phyloP scores from a whole-genome alignment of 1,284 basidiomycete genomes.

The Cutaneotrichosporon daszewskae region DNA sequence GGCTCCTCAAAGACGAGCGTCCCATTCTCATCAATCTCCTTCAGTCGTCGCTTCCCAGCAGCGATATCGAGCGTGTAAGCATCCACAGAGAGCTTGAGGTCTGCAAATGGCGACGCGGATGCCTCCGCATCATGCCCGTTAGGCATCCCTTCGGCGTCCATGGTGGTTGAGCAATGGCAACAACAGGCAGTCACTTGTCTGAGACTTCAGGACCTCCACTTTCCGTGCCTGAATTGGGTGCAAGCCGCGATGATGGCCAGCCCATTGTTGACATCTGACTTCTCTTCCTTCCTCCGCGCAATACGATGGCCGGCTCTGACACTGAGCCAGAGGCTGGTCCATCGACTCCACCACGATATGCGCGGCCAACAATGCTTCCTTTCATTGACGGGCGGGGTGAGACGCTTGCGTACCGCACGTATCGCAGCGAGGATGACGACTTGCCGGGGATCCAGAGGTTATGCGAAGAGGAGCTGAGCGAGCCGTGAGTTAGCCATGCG shows the following conservation, averaged over 20 bases:
- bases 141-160: constrained; percentile 13
- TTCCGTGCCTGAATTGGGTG: not conserved
- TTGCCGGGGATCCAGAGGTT: constrained; percentile 73
- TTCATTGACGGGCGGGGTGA: constrained; percentile 17
- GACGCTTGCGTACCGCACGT: constrained; percentile 31
- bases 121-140: not conserved
- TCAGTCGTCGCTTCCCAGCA: constrained; percentile 20
- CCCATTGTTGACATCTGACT: too few species aligned
- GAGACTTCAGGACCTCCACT: not conserved
- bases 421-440: constrained; percentile 57
- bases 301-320: not conserved
- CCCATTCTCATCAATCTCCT: constrained; percentile 29
- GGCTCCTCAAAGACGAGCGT: constrained; percentile 25
- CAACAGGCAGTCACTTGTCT: not conserved
- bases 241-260: too few species aligned
- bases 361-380: constrained; percentile 1
- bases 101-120: constrained; percentile 10
- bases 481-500: constrained; percentile 82
- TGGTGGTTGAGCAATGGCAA: constrained; percentile 3
- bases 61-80: constrained; percentile 28
- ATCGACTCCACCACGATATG: constrained; percentile 1
- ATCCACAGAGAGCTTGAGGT: constrained; percentile 26
- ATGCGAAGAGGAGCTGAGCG: constrained; percentile 86
- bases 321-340: constrained; percentile 3
- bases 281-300: too few species aligned